Percentiles rank a stretch among this genome's conserved stretches.
Evolutionary conservation across 441 rosid genomes (phyloP).

Genomic region (Gossypium lobatum): DNA sequence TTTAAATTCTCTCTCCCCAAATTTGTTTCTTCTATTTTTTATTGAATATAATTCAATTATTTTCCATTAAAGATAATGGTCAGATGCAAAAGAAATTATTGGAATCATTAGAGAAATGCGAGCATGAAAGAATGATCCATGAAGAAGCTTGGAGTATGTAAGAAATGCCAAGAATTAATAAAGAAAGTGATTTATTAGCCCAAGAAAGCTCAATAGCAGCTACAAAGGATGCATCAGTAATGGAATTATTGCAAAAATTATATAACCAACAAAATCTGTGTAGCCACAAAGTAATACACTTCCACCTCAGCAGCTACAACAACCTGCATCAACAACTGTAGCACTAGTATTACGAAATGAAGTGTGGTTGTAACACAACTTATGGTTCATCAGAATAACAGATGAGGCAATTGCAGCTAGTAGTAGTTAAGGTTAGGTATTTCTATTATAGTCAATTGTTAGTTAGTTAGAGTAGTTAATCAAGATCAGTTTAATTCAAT

Average conservation of each 20-base stretch:
- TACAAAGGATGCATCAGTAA: conserved; percentile 64
- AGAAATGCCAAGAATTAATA: conserved; percentile 51
- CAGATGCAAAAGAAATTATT: conserved; percentile 55
- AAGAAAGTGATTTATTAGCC: conserved; percentile 51
- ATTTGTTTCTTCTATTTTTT: too few species aligned
- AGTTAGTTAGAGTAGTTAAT: too few species aligned
- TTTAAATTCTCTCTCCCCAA: too few species aligned
- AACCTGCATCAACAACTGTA: not conserved
- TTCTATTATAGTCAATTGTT: too few species aligned
- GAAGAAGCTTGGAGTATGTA: conserved; percentile 77
- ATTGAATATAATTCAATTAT: too few species aligned
- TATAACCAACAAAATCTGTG: conserved; percentile 40
- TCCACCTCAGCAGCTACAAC: conserved; percentile 8
- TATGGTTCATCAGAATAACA: too few species aligned
- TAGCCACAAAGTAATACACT: conserved; percentile 5
- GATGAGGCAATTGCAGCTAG: too few species aligned
- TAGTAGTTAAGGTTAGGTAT: too few species aligned
- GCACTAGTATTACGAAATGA: too few species aligned
- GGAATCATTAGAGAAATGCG: conserved; percentile 62
- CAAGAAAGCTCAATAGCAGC: conserved; percentile 61
- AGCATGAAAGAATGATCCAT: conserved; percentile 47
- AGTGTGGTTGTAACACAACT: too few species aligned
- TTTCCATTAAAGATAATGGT: too few species aligned
- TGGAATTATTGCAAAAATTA: conserved; percentile 61
- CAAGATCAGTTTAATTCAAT: too few species aligned